phyloP scores from a whole-genome alignment of 352 stramenopile genomes.

The Globisporangium rhizosaccharum region DNA sequence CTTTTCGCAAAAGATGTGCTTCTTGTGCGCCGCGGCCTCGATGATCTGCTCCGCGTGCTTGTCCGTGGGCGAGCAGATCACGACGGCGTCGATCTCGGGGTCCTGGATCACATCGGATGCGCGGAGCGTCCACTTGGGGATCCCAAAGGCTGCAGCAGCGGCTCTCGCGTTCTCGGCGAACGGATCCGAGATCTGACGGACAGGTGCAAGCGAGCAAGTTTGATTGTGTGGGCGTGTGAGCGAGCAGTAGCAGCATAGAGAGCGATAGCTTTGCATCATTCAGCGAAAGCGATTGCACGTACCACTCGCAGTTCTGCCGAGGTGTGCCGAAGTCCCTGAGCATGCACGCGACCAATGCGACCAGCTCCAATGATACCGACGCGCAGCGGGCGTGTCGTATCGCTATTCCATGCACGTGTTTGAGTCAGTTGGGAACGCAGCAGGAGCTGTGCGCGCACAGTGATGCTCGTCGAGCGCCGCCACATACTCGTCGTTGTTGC shows the following conservation, averaged over 20 bases:
- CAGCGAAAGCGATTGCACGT: background rate
- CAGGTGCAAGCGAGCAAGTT: background rate
- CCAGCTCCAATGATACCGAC: slow-evolving; percentile 68
- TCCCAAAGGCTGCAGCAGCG: slow-evolving; percentile 35
- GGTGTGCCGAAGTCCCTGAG: slow-evolving; percentile 24
- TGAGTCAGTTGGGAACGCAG: background rate
- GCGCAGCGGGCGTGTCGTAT: slow-evolving; percentile 19
- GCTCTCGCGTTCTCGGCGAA: slow-evolving; percentile 21
- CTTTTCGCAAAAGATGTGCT: slow-evolving; percentile 17
- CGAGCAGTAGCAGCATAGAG: background rate
- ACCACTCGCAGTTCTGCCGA: slow-evolving; percentile 18
- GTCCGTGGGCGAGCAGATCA: slow-evolving; percentile 94
- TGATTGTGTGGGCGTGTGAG: background rate
- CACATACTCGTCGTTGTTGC: too few species aligned
- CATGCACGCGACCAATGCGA: slow-evolving; percentile 64
- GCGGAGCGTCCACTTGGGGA: slow-evolving; percentile 61
- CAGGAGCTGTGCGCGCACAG: background rate
- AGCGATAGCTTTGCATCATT: background rate
- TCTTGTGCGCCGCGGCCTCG: slow-evolving; percentile 57
- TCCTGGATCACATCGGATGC: slow-evolving; percentile 91
- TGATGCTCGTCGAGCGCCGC: background rate
- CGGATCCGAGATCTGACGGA: slow-evolving; percentile 26
- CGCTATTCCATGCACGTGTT: background rate
- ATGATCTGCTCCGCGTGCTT: slow-evolving; percentile 95
- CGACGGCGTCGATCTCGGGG: slow-evolving; percentile 92